Conservation (phyloP, 2,329 filamentous ascomycete species). For the Fusarium subtropicale region DNA sequence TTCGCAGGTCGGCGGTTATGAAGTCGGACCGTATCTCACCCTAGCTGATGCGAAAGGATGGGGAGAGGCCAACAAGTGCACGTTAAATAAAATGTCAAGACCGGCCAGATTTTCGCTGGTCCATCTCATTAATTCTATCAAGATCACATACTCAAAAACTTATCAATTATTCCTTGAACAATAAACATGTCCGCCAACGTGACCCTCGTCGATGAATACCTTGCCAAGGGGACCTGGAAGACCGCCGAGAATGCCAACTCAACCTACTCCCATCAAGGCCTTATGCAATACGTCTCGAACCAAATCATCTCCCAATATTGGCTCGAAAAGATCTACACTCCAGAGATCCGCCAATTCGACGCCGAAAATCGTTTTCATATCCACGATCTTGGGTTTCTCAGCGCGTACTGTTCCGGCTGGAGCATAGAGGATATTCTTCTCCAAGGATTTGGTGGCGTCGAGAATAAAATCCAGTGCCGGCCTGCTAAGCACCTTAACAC, state of each 20-base stretch:
- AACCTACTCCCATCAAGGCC: slow-evolving; percentile 42
- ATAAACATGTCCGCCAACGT: slow-evolving; percentile 26
- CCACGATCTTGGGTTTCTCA: slow-evolving; percentile 42
- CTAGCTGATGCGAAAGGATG: neutral
- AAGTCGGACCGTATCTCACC: neutral
- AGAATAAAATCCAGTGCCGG: slow-evolving; percentile 45
- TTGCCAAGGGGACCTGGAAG: slow-evolving; percentile 41
- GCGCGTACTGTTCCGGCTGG: slow-evolving; percentile 45
- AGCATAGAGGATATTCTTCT: slow-evolving; percentile 43
- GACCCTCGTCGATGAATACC: slow-evolving; percentile 39
- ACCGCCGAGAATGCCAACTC: slow-evolving; percentile 43
- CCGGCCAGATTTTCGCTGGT: fast-evolving
- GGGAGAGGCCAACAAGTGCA: neutral
- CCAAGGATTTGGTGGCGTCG: slow-evolving; percentile 41
- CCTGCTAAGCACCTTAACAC: slow-evolving; percentile 44
- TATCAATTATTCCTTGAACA: neutral
- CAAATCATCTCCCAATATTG: slow-evolving; percentile 44
- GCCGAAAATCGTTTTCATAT: slow-evolving; percentile 43
- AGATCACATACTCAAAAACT: neutral
- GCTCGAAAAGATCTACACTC: slow-evolving; percentile 42
- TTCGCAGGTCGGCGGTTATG: slow-evolving; percentile 7
- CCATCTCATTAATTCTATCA: neutral
- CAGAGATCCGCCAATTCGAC: slow-evolving; percentile 33
- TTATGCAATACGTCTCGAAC: slow-evolving; percentile 45
- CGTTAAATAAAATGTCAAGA: neutral